Evolutionary conservation across 305 asterid genomes (phyloP), one percentile per base, ranked within the genome.

Genomic region (Salvia sclarea): DNA sequence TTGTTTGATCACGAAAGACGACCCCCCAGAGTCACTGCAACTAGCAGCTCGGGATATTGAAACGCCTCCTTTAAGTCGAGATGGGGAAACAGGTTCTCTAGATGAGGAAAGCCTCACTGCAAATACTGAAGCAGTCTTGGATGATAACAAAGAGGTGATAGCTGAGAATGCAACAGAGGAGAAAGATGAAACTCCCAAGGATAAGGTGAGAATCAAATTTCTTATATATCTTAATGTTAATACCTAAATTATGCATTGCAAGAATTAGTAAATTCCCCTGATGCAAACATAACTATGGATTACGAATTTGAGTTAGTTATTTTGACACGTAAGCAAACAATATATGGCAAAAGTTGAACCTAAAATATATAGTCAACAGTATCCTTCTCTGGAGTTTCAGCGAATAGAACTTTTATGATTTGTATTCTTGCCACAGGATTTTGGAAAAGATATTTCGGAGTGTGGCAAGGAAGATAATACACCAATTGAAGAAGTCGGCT

Each of bases 381-480:
- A 38, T 10, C 44, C 44, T 38, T 38, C 4, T 38, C 43, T 49
- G 5, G 25, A 61, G 54, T 25, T 11, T 21, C 10, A 33, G 28
- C 16, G 0, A 17, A 33, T 16, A 61, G 1, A 35, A 33, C 9
- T 44, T 11, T 47, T 35, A 68, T 20, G 68, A 16, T 62, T 48
- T 49, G 24, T 8, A 8, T 53, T 61, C 61, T 64, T 70, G 38
- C 40, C 45, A 50, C 80, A 78, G 87, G 66, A 72, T 63, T 44
- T 64, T 24, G 30, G 22, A 75, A 14, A 49, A 61, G 43, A 31
- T 40, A 48, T 49, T 61, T 9, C 2, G 59, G 53, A 49, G 16
- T 61, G 64, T 20, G 76, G 64, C 25, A 30, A 31, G 24, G 69
- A 70, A 58, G 74, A 68, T 43, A 30, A 60, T 17, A 44, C 58